Evolutionary conservation across 768 basidiomycete species (phyloP).

Genomic region (Auriscalpium orientale): DNA sequence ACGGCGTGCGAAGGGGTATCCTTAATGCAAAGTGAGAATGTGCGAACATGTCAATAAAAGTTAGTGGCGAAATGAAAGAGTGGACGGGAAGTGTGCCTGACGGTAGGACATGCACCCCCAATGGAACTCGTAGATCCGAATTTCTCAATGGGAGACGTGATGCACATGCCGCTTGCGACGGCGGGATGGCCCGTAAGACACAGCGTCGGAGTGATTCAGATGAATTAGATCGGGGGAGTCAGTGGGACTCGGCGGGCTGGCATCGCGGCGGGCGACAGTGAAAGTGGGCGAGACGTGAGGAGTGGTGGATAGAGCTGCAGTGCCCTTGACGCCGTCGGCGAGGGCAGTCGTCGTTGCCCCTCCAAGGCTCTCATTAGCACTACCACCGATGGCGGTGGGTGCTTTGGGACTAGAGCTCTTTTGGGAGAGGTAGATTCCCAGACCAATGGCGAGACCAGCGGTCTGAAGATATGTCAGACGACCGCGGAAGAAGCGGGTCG

Average conservation of each 20-base stretch:
- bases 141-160: conserved; percentile 3
- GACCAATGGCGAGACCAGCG: conserved; percentile 47
- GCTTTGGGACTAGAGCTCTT: conserved; percentile 38
- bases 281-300: conserved; percentile 53
- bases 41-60: not conserved
- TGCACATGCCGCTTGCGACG: conserved; percentile 2
- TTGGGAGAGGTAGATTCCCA: conserved; percentile 55
- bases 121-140: not conserved
- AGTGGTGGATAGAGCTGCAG: conserved; percentile 11
- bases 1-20: conserved; percentile 4
- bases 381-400: conserved; percentile 62
- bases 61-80: conserved; percentile 16
- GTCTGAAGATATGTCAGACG: conserved; percentile 22
- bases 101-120: conserved; percentile 14
- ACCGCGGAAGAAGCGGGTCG: not conserved
- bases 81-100: conserved; percentile 22
- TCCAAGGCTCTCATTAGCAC: conserved; percentile 33
- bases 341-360: conserved; percentile 14
- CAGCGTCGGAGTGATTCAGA: conserved; percentile 3
- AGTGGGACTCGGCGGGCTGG: conserved; percentile 16
- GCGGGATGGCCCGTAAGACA: not conserved
- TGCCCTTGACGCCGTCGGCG: conserved; percentile 12
- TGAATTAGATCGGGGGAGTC: conserved; percentile 3
- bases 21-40: not conserved
- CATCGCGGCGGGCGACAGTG: conserved; percentile 41